Percentiles rank a stretch among this genome's conserved stretches.
These are phyloP conservation scores for Elsinoe fawcettii DNA, from an alignment of 2,329 filamentous ascomycete species.

Conservation along the genomic window DNA sequence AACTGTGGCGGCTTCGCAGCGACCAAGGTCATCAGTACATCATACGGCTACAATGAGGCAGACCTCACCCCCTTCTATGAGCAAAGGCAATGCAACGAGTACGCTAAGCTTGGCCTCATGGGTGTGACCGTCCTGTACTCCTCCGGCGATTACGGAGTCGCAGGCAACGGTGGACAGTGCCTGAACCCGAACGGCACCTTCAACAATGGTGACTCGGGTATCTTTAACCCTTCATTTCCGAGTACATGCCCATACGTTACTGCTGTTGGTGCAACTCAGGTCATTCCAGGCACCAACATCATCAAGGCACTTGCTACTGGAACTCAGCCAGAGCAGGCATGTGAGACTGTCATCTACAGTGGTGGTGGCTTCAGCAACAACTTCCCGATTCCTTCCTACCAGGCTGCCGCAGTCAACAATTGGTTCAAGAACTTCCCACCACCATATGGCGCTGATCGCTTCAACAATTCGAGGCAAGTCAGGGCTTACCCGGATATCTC, in stretches of 20 bases:
- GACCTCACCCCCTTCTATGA: constrained; percentile 44
- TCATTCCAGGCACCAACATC: constrained; percentile 35
- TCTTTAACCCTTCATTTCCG: constrained; percentile 44
- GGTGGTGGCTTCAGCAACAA: constrained; percentile 46
- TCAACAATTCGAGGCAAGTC: constrained; percentile 39
- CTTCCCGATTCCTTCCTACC: constrained; percentile 43
- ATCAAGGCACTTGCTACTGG: constrained; percentile 24
- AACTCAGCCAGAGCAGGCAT: constrained; percentile 37
- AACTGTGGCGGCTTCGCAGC: constrained; percentile 40
- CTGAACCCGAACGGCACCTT: constrained; percentile 33
- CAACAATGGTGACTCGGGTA: constrained; percentile 23
- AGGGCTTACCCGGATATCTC: constrained; percentile 43
- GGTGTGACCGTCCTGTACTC: constrained; percentile 46
- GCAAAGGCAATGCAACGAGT: constrained; percentile 48
- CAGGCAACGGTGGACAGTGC: constrained; percentile 30
- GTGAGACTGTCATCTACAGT: constrained; percentile 39
- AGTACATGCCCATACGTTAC: constrained; percentile 45
- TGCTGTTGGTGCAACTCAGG: constrained; percentile 46
- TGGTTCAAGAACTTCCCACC: constrained; percentile 38
- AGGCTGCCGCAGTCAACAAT: constrained; percentile 33
- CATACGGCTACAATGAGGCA: constrained; percentile 48
- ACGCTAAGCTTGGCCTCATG: constrained; percentile 50
- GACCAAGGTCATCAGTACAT: constrained; percentile 49
- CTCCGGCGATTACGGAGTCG: constrained; percentile 41
- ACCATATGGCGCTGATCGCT: constrained; percentile 37